Evolutionary conservation across 306 rosid species (phyloP), one percentile per base, ranked within the genome.

Genomic region (Prosopis cineraria): DNA sequence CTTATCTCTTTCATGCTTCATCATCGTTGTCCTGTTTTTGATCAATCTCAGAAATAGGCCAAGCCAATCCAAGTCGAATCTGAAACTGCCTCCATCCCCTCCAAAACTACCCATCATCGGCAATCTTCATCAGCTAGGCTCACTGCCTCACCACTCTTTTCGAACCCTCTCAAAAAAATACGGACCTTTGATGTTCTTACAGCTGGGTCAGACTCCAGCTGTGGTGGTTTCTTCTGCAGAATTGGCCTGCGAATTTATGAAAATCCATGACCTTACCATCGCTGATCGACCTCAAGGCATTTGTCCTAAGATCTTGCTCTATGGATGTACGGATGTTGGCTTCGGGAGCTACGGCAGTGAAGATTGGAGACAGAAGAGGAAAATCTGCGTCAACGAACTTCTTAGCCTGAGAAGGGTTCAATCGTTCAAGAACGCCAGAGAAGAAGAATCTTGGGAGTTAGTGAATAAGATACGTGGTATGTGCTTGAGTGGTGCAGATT

Each of bases 341-440:
- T 81, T 70, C 64, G 41, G 69, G 19, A 29, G 69, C 37, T 78
- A 85, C 3, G 79, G 37, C 12, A 50, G 25, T 52, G 37, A 59
- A 13, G 14, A 29, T 7, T 59, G 66, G 66, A 59, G 16, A 5
- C 66, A 13, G 66, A 80, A 58, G 44, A 85, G 11, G 73, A 85
- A 79, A 25, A 55, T 85, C 0, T 81, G 85, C 62, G 81, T 70
- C 41, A 5, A 55, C 3, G 81, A 81, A n/a, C 56, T 81, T 56
- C 68, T 85, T 9, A 85, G 83, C 71, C 30, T 27, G 13, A 82
- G 73, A 82, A 82, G 73, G 76, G 84, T 82, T 12, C 75, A 79
- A 17, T 39, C 70, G 0, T 7, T 72, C 24, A 74, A 73, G 41
- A 68, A 25, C 44, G 36, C 68, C 6, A 79, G 84, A 70, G 83